Base-by-base conservation (phyloP, 352 stramenopile genomes). In the Globisporangium solare region DNA sequence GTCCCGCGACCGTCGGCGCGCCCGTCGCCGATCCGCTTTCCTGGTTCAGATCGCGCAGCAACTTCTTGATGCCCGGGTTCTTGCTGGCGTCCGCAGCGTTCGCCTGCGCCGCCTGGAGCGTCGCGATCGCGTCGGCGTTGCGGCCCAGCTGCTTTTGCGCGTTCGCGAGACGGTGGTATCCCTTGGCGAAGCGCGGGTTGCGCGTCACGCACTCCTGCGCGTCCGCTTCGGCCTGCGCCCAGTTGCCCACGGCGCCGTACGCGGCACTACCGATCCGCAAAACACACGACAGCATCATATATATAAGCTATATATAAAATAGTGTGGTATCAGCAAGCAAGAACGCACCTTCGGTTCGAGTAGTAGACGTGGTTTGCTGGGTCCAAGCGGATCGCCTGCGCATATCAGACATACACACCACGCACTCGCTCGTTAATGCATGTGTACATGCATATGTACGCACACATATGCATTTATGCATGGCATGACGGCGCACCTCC, bases 291-390 rank as follows among this genome's bases (percentile, higher is more conserved):
- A 35, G n/a, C 35, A 7, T 14, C 14, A 47, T 46, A 35, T 8
- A 24, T 24, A n/a, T n/a, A n/a, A n/a, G n/a, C n/a, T n/a, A n/a
- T n/a, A n/a, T n/a, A n/a, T n/a, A n/a, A n/a, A n/a, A n/a, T n/a
- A n/a, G n/a, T n/a, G n/a, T n/a, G 24, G 10, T 17, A 43, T 13
- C 39, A 54, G 3, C 17, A 46, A 48, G 11, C 18, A 31, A 17
- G 1, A 15, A 48, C 52, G 24, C 21, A 88, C 77, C 77, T 88
- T 56, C 79, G 69, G 65, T 93, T 93, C 27, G 83, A 93, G 70
- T 93, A 93, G 67, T 91, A 93, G 47, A 93, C 79, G 68, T 84
- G 74, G 64, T 85, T 93, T 35, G 77, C 70, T 11, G 83, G 72
- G 51, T 87, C 70, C 39, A 93, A 64, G 37, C 70, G 73, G 40